Base-by-base conservation (phyloP, 257 asterid genomes). In the Nicotiana paniculata region DNA sequence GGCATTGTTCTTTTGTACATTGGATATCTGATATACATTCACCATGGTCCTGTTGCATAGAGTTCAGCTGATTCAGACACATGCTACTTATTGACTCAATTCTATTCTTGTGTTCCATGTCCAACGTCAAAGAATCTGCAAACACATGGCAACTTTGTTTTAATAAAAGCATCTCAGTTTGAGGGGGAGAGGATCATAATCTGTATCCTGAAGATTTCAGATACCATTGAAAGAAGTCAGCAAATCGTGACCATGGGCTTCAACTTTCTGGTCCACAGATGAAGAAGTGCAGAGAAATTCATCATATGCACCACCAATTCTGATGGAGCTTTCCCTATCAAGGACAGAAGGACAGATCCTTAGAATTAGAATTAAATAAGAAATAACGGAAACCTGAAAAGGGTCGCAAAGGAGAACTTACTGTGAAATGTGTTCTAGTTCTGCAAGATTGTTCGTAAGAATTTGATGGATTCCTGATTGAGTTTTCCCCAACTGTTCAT, bases 91-190 rank as follows among this genome's bases (percentile, higher is more conserved):
- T 85, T 54, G 74, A 83, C 68, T 84, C 86, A 72, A 91, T 87
- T 85, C 91, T 88, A 84, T 89, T 85, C 75, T 84, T 88, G 70
- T 85, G 85, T 68, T 81, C 88, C 72, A 88, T 68, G 89, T 92
- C 98, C 81, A 88, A 64, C 77, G 16, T 54, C 77, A 91, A 82
- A 67, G 98, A 89, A 84, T 91, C 97, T 92, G 91, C 86, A 87
- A 72, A 78, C 55, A 46, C 35, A 61, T 57, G n/a, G 17, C 48
- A 21, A 46, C 33, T 5, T 83, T 76, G 35, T 63, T 39, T 21
- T 18, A 63, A 63, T 77, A 68, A 78, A 12, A 43, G 59, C 59
- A 59, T 13, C 32, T 24, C 48, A 77, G n/a, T 9, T 69, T 84
- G 57, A 43, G 33, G 39, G 63, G 13, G 63, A 54, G 39, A 24